phyloP scores from a whole-genome alignment of 306 rosid species.

The Medicago lupulina region DNA sequence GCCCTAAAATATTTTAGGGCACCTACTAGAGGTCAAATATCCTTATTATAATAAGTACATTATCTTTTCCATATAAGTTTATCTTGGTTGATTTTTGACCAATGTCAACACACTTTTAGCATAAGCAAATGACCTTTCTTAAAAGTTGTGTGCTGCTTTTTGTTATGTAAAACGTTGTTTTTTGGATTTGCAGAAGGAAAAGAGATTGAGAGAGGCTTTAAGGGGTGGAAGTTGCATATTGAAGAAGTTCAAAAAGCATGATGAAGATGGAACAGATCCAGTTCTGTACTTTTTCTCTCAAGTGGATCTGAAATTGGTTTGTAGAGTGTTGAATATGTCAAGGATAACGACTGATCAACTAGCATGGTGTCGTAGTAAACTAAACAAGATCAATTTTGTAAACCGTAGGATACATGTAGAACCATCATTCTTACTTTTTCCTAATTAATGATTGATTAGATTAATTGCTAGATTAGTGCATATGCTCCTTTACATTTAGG shows the following conservation, averaged over 20 bases:
- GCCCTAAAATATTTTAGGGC: too few species aligned
- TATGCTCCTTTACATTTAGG: conserved; percentile 21
- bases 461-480: conserved; percentile 7
- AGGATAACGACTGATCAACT: conserved; percentile 83
- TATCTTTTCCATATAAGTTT: too few species aligned
- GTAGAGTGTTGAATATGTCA: conserved; percentile 87
- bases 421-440: conserved; percentile 83
- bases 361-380: conserved; percentile 84
- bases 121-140: too few species aligned
- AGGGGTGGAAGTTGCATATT: conserved; percentile 81
- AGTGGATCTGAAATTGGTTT: conserved; percentile 86
- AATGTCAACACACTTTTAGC: too few species aligned
- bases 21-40: too few species aligned
- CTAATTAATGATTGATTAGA: conserved; percentile 56
- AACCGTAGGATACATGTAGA: conserved; percentile 72
- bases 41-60: too few species aligned
- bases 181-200: conserved; percentile 72
- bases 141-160: neutral
- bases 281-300: conserved; percentile 72
- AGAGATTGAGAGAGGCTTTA: conserved; percentile 60
- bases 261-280: conserved; percentile 64
- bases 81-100: too few species aligned
- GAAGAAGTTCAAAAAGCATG: conserved; percentile 61
- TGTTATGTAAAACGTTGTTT: neutral
- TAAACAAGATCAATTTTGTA: conserved; percentile 64